Conservation (phyloP, 805 yeast genomes). For the Kodamaea kaohsiungensis region DNA sequence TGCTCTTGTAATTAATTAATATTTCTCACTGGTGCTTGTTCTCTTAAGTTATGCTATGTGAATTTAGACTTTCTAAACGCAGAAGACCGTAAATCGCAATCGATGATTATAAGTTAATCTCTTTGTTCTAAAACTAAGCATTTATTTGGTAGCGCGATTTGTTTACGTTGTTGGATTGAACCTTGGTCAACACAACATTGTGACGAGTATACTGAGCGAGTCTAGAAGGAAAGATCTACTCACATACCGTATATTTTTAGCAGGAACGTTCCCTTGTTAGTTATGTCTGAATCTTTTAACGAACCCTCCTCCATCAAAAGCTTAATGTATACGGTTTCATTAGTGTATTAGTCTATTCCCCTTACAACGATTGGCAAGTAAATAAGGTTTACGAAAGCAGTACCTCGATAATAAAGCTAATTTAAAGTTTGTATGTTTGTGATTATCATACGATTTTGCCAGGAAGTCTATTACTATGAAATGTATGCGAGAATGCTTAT, state of each 20-base stretch:
- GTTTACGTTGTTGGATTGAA: neutral
- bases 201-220: neutral
- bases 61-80: neutral
- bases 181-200: neutral
- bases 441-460: conserved; percentile 2
- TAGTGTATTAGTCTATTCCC: neutral
- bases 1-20: neutral
- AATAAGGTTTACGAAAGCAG: neutral
- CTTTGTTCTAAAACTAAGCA: neutral
- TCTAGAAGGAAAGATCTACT: neutral
- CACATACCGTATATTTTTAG: neutral
- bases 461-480: neutral
- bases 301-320: neutral
- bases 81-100: neutral
- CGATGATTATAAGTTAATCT: neutral
- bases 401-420: neutral
- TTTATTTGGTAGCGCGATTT: neutral
- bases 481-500: neutral
- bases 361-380: neutral
- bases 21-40: neutral
- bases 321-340: neutral
- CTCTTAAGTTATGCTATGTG: too few species aligned
- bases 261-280: neutral
- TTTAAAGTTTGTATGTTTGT: neutral
- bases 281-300: neutral